These are phyloP conservation scores for Hyaloscypha bicolor DNA, from an alignment of 495 filamentous ascomycete species.

Conservation along the genomic window DNA sequence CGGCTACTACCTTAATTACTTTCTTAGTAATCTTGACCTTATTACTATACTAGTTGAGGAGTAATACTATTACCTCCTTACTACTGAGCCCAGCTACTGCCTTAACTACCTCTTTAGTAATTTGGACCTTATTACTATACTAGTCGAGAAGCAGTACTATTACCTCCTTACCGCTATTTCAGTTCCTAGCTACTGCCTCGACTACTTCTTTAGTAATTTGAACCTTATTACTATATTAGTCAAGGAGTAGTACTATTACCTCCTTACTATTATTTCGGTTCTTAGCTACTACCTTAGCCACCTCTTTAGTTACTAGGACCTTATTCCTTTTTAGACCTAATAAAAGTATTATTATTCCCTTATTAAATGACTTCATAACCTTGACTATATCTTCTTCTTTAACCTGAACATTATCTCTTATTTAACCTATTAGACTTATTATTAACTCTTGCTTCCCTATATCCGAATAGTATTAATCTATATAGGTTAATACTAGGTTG, in stretches of 20 bases:
- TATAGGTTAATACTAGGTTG: too few relatives aligned
- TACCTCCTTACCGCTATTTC: constrained; percentile 3
- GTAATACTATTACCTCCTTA: constrained; percentile 16
- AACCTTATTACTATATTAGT: constrained; percentile 9
- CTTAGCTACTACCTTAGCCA: constrained; percentile 9
- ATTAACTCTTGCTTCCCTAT: too few relatives aligned
- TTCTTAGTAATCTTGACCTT: constrained; percentile 15
- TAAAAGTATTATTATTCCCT: constrained; percentile 16
- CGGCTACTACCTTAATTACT: constrained; percentile 7
- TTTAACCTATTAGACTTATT: too few relatives aligned
- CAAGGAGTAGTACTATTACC: constrained; percentile 17
- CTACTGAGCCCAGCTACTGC: constrained; percentile 17
- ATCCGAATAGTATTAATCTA: too few relatives aligned
- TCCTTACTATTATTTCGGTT: background rate
- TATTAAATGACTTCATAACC: too few relatives aligned
- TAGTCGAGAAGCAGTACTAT: constrained; percentile 24
- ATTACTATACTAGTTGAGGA: constrained; percentile 19
- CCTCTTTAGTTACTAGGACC: constrained; percentile 10
- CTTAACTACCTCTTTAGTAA: constrained; percentile 17
- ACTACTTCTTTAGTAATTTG: constrained; percentile 14
- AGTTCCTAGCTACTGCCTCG: background rate
- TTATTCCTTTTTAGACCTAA: constrained; percentile 15
- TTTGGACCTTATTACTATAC: constrained; percentile 10
- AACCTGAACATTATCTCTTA: too few relatives aligned
- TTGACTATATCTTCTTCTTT: too few relatives aligned